Base-by-base conservation (phyloP, 371 early-diverging fungal species). In the Rhizopus stolonifer region DNA sequence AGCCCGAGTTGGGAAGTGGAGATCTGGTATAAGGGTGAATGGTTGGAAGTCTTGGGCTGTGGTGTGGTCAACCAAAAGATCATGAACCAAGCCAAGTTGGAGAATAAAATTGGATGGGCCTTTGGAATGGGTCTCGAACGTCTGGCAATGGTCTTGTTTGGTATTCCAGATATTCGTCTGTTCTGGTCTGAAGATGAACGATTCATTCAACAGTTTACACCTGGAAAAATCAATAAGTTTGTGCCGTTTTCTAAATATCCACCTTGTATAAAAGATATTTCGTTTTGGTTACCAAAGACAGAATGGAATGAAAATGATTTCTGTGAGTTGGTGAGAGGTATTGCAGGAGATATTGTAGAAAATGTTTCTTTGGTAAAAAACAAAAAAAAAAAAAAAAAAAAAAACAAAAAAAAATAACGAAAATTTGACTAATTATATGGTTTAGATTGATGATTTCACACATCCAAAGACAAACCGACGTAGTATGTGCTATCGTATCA, bases 1-100 rank as follows among this genome's bases (percentile, higher is more conserved):
- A 84, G 85, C 33, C 99, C 97, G 4, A 91, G 91, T 67, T 98
- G 92, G 91, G 99, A 98, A 69, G 86, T 96, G 63, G 98, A 98
- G 64, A 91, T 97, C 38, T 64, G 83, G 43, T 96, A 91, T 71
- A 82, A 91, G 42, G 94, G 92, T 42, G 85, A 93, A 54, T 98
- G 99, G 99, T 82, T 98, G 6, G 98, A 98, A 64, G 86, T 98
- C 5, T 77, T 89, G 17, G 99, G 99, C 2, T 93, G 94, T 70
- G 99, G 99, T 42, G 87, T 98, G 5, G 89, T 95, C 40, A 77
- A 83, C 51, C 95, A 96, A 64, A 72, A 78, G 40, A 87, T 98
- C 58, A 56, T 98, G 67, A 74, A 87, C 58, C 75, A 77, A 14
- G 82, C 90, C 3, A 91, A 87, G 14, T 46, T 58, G 11, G 17